Base-by-base conservation (phyloP, 2,329 filamentous ascomycete species). In the Nigrospora oryzae region DNA sequence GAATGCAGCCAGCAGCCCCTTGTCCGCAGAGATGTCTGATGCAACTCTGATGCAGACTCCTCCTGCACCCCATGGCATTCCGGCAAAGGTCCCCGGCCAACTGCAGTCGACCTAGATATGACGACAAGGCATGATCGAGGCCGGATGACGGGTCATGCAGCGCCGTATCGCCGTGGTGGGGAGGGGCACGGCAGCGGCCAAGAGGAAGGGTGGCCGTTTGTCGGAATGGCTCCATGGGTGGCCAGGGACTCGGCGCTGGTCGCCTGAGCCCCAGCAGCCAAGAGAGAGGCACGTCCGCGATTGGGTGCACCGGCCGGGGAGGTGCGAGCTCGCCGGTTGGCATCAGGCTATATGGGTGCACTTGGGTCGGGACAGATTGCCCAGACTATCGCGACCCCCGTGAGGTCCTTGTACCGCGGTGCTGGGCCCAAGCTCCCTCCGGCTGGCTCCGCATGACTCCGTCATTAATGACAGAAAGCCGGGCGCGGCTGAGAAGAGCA, bases 361-460 rank as follows among this genome's bases (percentile, higher is more conserved):
- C 23, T 7, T 28, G 23, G 23, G 23, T 7, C 23, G 23, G 23
- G 23, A 28, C 23, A 10, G 23, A 6, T 4, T 10, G 7, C 23
- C 23, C 23, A 28, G 23, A 10, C 23, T 28, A 28, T 28, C 23
- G 23, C 23, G 23, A 28, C 23, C 2, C 23, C 23, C 23, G 23
- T 28, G 23, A 28, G 23, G 23, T 28, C 23, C 5, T 36, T 11
- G 40, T 36, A 36, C 40, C 40, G 28, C 19, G 40, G 33, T 28
- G 40, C 35, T 36, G 40, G 40, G 34, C 36, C n/a, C 40, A 42
- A 36, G 40, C 40, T 33, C 35, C 40, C 14, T 36, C n/a, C n/a
- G 32, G 40, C 32, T 19, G 40, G 31, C 33, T 28, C 7, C 33
- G 16, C 16, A n/a, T 28, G 35, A n/a, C 17, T 16, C 33, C 36